These are phyloP conservation scores for Flaveria trinervia DNA, from an alignment of 129 eudicot genomes.

Conservation along the genomic window DNA sequence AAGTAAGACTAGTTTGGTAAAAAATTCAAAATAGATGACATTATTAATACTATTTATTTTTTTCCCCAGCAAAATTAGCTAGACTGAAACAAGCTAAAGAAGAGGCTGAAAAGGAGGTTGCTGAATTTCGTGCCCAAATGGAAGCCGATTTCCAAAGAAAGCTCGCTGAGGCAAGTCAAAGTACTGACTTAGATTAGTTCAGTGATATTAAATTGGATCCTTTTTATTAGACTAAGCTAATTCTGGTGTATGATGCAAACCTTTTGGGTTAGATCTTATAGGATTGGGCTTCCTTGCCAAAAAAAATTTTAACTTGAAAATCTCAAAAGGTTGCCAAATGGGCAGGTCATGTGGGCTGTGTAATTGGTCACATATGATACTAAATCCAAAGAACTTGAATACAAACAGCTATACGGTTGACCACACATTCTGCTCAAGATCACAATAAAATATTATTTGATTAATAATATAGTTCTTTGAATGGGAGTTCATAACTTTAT, in stretches of 20 bases:
- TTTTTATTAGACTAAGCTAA: too few relatives aligned
- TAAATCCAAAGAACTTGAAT: too few relatives aligned
- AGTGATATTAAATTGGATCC: background rate
- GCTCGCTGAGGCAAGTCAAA: constrained; percentile 64
- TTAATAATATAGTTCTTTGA: background rate
- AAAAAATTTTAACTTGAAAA: too few relatives aligned
- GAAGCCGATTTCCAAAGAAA: constrained; percentile 79
- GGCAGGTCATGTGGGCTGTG: background rate
- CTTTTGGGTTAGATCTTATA: too few relatives aligned
- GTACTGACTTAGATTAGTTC: background rate
- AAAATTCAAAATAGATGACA: background rate
- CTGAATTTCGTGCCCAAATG: constrained; percentile 88
- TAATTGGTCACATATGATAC: background rate
- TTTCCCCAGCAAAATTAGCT: constrained; percentile 65
- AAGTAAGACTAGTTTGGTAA: background rate
- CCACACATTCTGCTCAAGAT: background rate
- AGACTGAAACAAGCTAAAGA: constrained; percentile 89
- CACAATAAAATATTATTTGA: too few relatives aligned
- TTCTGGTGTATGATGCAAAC: too few relatives aligned
- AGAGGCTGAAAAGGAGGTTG: constrained; percentile 86
- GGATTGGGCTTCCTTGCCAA: too few relatives aligned
- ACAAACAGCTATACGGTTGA: too few relatives aligned
- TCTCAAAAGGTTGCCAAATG: too few relatives aligned
- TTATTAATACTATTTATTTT: background rate
- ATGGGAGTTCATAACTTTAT: background rate